Conservation (phyloP, 2,329 filamentous ascomycete genomes). For the Apiospora kogelbergensis region DNA sequence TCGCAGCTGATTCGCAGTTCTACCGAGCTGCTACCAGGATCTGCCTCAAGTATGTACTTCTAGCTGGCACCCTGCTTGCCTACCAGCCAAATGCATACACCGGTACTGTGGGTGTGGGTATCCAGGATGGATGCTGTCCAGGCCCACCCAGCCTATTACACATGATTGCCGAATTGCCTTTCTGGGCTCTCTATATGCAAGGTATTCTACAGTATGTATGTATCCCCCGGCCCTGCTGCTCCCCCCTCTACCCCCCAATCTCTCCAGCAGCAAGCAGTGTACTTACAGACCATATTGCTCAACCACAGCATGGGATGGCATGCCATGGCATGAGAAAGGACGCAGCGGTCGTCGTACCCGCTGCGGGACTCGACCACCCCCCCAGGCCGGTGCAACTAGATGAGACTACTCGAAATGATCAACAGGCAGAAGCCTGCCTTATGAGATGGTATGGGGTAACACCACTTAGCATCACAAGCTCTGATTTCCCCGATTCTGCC, state of each 20-base stretch:
- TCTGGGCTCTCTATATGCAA: neutral
- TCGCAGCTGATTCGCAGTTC: neutral
- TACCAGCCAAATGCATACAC: neutral
- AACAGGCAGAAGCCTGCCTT: conserved; percentile 15
- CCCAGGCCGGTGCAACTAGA: neutral
- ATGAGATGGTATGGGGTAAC: conserved; percentile 4
- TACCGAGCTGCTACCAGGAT: neutral
- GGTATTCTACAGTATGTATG: neutral
- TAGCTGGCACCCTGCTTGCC: too few species aligned
- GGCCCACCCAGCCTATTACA: neutral
- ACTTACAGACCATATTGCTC: too few species aligned
- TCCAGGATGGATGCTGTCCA: neutral
- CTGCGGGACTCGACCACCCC: neutral
- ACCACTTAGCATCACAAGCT: neutral
- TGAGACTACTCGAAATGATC: conserved; percentile 12
- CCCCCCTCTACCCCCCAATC: neutral
- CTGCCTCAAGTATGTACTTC: neutral
- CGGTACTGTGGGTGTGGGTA: neutral
- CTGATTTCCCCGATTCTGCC: conserved; percentile 2
- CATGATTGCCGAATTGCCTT: neutral
- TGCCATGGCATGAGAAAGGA: neutral
- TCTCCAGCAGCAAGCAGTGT: neutral
- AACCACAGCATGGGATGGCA: neutral
- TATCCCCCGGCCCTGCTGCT: neutral
- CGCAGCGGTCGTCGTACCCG: neutral